Percentiles rank a stretch among this genome's conserved stretches.
These are phyloP conservation scores for Yamadazyma insecticola DNA, from an alignment of 805 yeast species.

Conservation along the genomic window DNA sequence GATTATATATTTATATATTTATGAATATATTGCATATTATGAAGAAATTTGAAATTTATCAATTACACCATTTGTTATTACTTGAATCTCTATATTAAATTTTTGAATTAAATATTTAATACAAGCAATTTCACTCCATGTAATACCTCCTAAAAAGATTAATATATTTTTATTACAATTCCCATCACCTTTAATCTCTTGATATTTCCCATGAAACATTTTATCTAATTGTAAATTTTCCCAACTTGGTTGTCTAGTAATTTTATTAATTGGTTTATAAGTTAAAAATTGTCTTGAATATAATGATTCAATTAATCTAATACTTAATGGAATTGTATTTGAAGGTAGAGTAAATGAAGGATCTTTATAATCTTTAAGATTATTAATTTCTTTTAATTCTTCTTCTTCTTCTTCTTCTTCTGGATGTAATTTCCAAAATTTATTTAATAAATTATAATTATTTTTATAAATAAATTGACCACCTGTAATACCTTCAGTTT, in stretches of 20 bases:
- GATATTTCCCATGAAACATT: conserved; percentile 37
- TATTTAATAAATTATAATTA: conserved; percentile 34
- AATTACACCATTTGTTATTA: conserved; percentile 43
- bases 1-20: too few relatives aligned
- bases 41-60: conserved; percentile 10
- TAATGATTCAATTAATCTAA: conserved; percentile 67
- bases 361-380: conserved; percentile 29
- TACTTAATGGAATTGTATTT: conserved; percentile 65
- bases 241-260: conserved; percentile 40
- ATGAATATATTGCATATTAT: background rate
- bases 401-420: conserved; percentile 16
- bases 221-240: conserved; percentile 36
- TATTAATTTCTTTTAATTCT: conserved; percentile 7
- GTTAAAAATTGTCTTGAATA: conserved; percentile 50
- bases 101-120: conserved; percentile 55
- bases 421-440: conserved; percentile 49
- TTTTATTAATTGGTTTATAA: conserved; percentile 35
- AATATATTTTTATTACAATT: conserved; percentile 32
- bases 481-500: conserved; percentile 29
- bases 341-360: conserved; percentile 74
- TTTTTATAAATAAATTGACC: conserved; percentile 25
- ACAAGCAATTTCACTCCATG: conserved; percentile 78
- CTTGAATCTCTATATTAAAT: conserved; percentile 33
- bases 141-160: conserved; percentile 77
- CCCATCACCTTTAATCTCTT: conserved; percentile 28